Percentiles rank a stretch among this genome's conserved stretches.
Conservation (phyloP, 2,329 filamentous ascomycete species). For the Aspergillus flavus region DNA sequence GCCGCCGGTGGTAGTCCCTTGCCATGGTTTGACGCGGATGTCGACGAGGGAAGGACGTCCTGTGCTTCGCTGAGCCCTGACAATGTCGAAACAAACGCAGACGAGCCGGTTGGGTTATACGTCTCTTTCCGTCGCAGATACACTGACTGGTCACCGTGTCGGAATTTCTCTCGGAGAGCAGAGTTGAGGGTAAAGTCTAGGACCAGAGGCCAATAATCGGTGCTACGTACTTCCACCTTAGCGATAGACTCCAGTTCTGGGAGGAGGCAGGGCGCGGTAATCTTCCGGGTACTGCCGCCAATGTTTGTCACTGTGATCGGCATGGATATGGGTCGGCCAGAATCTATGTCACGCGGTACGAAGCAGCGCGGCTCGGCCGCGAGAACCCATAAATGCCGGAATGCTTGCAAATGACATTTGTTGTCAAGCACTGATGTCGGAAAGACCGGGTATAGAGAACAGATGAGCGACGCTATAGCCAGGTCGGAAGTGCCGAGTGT, state of each 20-base stretch:
- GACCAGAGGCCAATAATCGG: conserved; percentile 78
- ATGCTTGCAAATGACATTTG: conserved; percentile 89
- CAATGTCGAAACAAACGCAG: conserved; percentile 73
- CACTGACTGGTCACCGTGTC: conserved; percentile 67
- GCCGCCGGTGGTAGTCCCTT: conserved; percentile 29
- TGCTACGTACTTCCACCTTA: conserved; percentile 43
- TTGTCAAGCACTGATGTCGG: conserved; percentile 90
- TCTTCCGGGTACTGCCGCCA: conserved; percentile 34
- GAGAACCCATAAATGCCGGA: conserved; percentile 95
- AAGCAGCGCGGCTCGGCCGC: conserved; percentile 88
- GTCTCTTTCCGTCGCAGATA: conserved; percentile 72
- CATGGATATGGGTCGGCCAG: conserved; percentile 74
- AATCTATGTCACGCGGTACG: conserved; percentile 83
- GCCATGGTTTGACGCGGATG: conserved; percentile 25
- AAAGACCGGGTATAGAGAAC: conserved; percentile 93
- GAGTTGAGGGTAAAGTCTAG: conserved; percentile 71
- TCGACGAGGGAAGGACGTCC: conserved; percentile 39
- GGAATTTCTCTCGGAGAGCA: conserved; percentile 65
- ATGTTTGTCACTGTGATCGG: conserved; percentile 68
- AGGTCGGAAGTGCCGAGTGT: conserved; percentile 89
- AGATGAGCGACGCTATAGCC: conserved; percentile 80
- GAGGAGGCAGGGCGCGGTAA: conserved; percentile 61
- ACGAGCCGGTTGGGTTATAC: conserved; percentile 61
- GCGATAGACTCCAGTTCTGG: conserved; percentile 46
- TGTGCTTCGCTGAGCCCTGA: conserved; percentile 69